These are phyloP conservation scores for Eucalyptus cladocalyx DNA, from an alignment of 345 rosid species.

Conservation along the genomic window DNA sequence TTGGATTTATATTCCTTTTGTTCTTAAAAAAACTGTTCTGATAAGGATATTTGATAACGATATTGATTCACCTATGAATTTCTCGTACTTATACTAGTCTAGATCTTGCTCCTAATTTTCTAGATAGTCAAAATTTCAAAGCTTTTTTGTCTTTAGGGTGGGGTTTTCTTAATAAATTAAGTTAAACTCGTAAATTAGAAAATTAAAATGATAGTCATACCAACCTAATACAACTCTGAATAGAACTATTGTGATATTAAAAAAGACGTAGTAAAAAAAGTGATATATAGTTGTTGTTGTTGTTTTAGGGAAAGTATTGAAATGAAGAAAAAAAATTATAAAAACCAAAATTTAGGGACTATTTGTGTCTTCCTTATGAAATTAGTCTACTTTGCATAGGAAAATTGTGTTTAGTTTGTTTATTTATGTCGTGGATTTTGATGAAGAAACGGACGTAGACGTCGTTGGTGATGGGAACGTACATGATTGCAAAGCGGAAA, in stretches of 20 bases:
- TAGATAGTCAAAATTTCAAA: background rate
- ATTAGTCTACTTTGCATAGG: background rate
- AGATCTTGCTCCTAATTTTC: background rate
- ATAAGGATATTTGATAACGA: background rate
- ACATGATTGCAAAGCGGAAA: background rate
- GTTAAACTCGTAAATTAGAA: background rate
- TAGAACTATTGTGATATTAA: background rate
- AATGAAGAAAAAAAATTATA: background rate
- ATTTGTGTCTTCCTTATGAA: background rate
- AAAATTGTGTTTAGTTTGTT: background rate
- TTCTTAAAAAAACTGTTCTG: background rate
- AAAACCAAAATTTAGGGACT: accelerated
- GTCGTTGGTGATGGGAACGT: background rate
- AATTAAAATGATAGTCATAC: background rate
- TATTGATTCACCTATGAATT: background rate
- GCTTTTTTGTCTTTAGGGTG: background rate
- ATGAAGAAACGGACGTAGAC: background rate
- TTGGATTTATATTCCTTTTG: background rate
- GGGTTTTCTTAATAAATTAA: background rate
- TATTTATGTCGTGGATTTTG: background rate
- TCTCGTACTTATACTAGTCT: background rate
- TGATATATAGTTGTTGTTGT: background rate
- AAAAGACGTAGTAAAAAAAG: background rate
- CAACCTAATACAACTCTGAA: background rate
- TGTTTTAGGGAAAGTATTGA: background rate